phyloP scores from a whole-genome alignment of 257 asterid species.

The Ballota nigra region DNA sequence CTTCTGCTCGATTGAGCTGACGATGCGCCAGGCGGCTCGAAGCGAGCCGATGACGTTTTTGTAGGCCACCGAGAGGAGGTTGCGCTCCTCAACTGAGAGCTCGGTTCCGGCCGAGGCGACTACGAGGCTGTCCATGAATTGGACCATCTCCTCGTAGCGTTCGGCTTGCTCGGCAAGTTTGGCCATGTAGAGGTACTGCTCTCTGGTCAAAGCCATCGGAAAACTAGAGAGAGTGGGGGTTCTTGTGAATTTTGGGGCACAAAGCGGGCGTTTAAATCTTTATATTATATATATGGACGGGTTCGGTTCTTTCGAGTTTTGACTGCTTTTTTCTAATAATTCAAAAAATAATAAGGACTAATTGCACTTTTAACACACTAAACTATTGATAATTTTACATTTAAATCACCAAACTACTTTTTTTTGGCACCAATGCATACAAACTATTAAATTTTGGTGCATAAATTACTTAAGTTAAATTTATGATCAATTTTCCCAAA shows the following conservation, averaged over 20 bases:
- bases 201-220: slow-evolving; percentile 49
- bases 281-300: background rate
- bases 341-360: no score
- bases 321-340: no score
- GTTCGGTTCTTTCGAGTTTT: background rate
- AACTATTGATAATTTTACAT: no score
- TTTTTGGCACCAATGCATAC: no score
- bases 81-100: slow-evolving; percentile 69
- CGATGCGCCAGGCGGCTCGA: slow-evolving; percentile 77
- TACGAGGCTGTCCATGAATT: slow-evolving; percentile 68
- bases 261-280: background rate
- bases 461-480: no score
- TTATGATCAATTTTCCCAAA: no score
- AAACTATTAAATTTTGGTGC: no score
- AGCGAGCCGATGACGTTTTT: slow-evolving; percentile 79
- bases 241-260: slow-evolving; percentile 20
- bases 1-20: slow-evolving; percentile 66
- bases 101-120: slow-evolving; percentile 40
- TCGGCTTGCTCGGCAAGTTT: slow-evolving; percentile 76
- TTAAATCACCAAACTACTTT: no score
- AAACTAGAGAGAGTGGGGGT: background rate
- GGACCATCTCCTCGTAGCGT: slow-evolving; percentile 76
- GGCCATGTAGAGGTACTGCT: slow-evolving; percentile 67
- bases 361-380: no score
- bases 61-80: slow-evolving; percentile 66